A percentile compares a stretch with the other conserved stretches of the same genome.
phyloP scores from a whole-genome alignment of 768 basidiomycete species.

The Saitozyma podzolica region DNA sequence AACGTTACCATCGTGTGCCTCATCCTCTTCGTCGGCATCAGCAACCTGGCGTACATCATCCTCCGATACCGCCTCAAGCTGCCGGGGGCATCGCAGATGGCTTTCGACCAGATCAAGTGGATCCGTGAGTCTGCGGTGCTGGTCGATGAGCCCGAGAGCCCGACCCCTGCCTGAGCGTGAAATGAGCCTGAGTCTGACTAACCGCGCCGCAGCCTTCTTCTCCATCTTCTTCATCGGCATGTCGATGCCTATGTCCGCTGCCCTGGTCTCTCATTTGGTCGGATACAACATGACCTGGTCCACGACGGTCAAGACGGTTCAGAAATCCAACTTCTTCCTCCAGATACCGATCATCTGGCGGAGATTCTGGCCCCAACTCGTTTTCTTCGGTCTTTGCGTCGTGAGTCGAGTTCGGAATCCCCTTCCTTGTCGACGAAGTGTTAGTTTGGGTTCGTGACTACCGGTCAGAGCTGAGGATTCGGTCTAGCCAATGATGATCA shows the following conservation, averaged over 20 bases:
- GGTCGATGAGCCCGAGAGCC: constrained; percentile 45
- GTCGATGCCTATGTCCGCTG: constrained; percentile 66
- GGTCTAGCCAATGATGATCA: constrained; percentile 57
- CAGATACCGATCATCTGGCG: constrained; percentile 81
- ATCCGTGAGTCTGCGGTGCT: constrained; percentile 60
- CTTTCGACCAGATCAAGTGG: constrained; percentile 55
- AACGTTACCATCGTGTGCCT: constrained; percentile 75
- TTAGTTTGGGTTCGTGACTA: background rate
- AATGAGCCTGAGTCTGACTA: constrained; percentile 35
- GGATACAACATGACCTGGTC: constrained; percentile 62
- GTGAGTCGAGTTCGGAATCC: constrained; percentile 5
- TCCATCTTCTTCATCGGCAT: constrained; percentile 60
- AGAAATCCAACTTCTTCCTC: constrained; percentile 84
- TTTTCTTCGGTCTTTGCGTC: constrained; percentile 56
- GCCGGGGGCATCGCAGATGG: constrained; percentile 9
- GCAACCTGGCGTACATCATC: constrained; percentile 62
- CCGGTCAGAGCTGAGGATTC: background rate
- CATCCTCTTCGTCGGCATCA: constrained; percentile 65
- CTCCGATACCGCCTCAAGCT: constrained; percentile 27
- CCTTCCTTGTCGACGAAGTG: background rate
- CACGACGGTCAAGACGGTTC: constrained; percentile 80
- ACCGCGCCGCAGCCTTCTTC: constrained; percentile 67
- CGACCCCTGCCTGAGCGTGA: constrained; percentile 64
- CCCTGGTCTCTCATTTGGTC: constrained; percentile 62
- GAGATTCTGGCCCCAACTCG: constrained; percentile 66